Evolutionary conservation across 495 filamentous ascomycete species (phyloP).

Genomic region (Friedmanniomyces simplex): DNA sequence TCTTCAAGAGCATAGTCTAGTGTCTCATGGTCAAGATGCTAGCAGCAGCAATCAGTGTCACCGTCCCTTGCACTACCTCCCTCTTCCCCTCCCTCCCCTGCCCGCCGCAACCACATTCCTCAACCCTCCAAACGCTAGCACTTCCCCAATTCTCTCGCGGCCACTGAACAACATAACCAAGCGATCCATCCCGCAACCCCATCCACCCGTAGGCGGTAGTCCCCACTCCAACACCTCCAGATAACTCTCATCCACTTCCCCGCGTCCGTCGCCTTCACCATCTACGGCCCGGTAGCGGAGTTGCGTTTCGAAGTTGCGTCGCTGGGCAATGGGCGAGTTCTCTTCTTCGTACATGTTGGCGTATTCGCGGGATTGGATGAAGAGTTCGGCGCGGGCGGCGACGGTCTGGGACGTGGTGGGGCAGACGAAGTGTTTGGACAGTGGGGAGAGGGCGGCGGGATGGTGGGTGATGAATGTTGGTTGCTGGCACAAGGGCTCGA

Average conservation of each 20-base stretch:
- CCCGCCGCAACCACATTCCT: conserved; percentile 48
- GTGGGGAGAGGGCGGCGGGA: conserved; percentile 80
- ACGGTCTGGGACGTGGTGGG: conserved; percentile 54
- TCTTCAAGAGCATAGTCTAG: too few relatives aligned
- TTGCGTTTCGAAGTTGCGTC: conserved; percentile 68
- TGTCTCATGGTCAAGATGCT: too few relatives aligned
- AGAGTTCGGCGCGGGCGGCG: conserved; percentile 79
- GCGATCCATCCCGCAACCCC: conserved; percentile 88
- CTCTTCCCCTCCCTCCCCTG: background rate
- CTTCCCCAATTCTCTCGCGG: conserved; percentile 63
- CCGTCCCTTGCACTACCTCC: too few relatives aligned
- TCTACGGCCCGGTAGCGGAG: conserved; percentile 30
- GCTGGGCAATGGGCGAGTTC: conserved; percentile 81
- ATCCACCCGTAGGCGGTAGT: conserved; percentile 85
- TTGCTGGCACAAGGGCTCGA: conserved; percentile 56
- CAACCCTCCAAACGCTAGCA: conserved; percentile 78
- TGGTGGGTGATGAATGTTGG: conserved; percentile 92
- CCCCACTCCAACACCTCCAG: conserved; percentile 75
- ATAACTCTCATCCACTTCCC: conserved; percentile 68
- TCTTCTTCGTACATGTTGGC: conserved; percentile 98
- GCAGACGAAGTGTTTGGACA: conserved; percentile 72
- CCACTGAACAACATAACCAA: conserved; percentile 81
- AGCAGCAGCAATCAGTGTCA: too few relatives aligned
- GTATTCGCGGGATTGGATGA: conserved; percentile 66
- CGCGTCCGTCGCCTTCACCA: conserved; percentile 22